phyloP scores from a whole-genome alignment of 2,329 filamentous ascomycete species.

The Penicillium sumatraense region DNA sequence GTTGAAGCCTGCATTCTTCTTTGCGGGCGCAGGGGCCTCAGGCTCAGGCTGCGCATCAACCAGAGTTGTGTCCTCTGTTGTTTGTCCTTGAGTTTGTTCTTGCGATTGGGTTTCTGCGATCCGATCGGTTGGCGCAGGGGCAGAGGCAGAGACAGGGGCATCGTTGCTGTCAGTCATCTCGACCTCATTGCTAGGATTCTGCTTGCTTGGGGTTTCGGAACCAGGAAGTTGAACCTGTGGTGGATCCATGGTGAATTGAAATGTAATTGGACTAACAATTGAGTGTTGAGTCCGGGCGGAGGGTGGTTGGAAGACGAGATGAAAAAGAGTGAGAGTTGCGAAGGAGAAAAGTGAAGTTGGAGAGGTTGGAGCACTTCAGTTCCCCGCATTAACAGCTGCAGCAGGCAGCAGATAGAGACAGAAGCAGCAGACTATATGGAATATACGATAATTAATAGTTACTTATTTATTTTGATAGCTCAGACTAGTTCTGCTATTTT shows the following conservation, averaged over 20 bases:
- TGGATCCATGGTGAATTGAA: neutral
- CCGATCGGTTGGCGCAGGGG: conserved; percentile 10
- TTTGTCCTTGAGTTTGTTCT: too few species aligned
- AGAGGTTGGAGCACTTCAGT: too few species aligned
- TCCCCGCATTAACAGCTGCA: too few species aligned
- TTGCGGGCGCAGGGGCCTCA: conserved; percentile 18
- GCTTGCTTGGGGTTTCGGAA: neutral
- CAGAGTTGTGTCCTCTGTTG: conserved; percentile 27
- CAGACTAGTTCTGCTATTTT: neutral
- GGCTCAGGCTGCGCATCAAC: conserved; percentile 24
- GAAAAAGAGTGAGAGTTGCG: neutral
- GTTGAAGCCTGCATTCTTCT: conserved; percentile 26
- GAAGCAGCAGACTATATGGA: too few species aligned
- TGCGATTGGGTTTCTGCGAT: neutral
- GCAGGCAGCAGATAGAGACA: too few species aligned
- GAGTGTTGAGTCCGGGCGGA: neutral
- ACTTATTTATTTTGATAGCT: neutral
- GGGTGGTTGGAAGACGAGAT: neutral
- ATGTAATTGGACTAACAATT: neutral
- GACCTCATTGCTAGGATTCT: conserved; percentile 28
- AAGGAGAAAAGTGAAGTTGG: neutral
- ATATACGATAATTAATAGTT: neutral
- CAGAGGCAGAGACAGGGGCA: too few species aligned
- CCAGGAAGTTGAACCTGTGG: conserved; percentile 6
- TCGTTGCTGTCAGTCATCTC: conserved; percentile 30